A percentile compares a stretch with the other conserved stretches of the same genome.
These are phyloP conservation scores for Podospora sp. DNA, from an alignment of 495 filamentous ascomycete species.

Conservation along the genomic window DNA sequence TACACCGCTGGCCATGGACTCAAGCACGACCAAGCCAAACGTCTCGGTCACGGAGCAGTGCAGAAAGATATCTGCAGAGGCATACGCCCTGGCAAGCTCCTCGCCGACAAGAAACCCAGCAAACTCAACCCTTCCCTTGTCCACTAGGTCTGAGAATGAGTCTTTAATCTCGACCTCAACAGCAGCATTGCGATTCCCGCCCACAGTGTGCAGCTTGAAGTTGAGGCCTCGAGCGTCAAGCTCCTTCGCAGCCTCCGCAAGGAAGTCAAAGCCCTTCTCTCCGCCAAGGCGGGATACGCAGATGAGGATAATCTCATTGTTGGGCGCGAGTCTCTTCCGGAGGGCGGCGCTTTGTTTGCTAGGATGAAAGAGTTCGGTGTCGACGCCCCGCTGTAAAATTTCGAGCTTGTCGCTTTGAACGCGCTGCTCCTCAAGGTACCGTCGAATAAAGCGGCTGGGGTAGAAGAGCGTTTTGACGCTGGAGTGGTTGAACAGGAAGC, in stretches of 20 bases:
- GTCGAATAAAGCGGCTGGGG: slow-evolving; percentile 56
- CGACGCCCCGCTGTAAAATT: slow-evolving; percentile 61
- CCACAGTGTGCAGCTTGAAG: slow-evolving; percentile 64
- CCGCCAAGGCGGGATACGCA: slow-evolving; percentile 62
- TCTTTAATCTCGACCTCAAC: slow-evolving; percentile 58
- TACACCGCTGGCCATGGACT: slow-evolving; percentile 67
- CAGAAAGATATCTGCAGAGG: slow-evolving; percentile 62
- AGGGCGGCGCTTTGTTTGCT: slow-evolving; percentile 48
- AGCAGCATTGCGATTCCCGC: slow-evolving; percentile 60
- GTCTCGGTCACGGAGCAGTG: slow-evolving; percentile 69
- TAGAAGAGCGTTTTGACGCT: slow-evolving; percentile 65
- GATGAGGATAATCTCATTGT: slow-evolving; percentile 61
- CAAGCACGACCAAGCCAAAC: slow-evolving; percentile 65
- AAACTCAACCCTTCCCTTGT: slow-evolving; percentile 56
- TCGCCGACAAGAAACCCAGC: slow-evolving; percentile 59
- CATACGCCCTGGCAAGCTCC: slow-evolving; percentile 58
- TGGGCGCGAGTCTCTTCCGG: slow-evolving; percentile 53
- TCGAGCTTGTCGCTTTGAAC: slow-evolving; percentile 54
- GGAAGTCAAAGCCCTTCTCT: slow-evolving; percentile 67
- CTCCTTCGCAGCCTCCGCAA: slow-evolving; percentile 51
- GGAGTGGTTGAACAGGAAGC: slow-evolving; percentile 59
- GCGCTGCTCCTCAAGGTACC: slow-evolving; percentile 55
- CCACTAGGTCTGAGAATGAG: slow-evolving; percentile 49
- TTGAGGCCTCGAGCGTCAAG: slow-evolving; percentile 54
- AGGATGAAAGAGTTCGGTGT: slow-evolving; percentile 59